Evolutionary conservation across 345 rosid species (phyloP).

Genomic region (Gossypium thurberi): DNA sequence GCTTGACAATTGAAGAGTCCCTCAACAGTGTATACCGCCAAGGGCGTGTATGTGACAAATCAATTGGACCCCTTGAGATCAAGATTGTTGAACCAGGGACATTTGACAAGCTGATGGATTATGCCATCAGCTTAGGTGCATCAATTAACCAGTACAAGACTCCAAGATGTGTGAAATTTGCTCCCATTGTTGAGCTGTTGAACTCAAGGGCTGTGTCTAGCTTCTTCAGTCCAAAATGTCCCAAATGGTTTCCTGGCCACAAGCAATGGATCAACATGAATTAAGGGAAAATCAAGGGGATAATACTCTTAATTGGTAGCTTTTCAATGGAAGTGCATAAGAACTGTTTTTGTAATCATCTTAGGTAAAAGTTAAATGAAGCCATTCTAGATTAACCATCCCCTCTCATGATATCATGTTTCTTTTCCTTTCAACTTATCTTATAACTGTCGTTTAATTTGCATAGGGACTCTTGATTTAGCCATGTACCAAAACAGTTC

Average conservation of each 20-base stretch:
- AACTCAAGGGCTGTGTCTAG: slow-evolving; percentile 57
- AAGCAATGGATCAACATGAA: slow-evolving; percentile 62
- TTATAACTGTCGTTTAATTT: slow-evolving; percentile 27
- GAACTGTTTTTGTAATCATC: slow-evolving; percentile 39
- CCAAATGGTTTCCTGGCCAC: slow-evolving; percentile 87
- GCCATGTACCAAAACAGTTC: slow-evolving; percentile 60
- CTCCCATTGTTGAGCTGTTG: slow-evolving; percentile 81
- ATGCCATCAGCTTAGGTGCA: slow-evolving; percentile 86
- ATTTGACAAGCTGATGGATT: slow-evolving; percentile 95
- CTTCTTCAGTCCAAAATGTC: slow-evolving; percentile 86
- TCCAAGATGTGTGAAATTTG: slow-evolving; percentile 91
- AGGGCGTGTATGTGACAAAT: slow-evolving; percentile 77
- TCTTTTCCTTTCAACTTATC: slow-evolving; percentile 9
- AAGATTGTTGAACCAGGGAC: slow-evolving; percentile 84
- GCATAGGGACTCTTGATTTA: slow-evolving; percentile 36
- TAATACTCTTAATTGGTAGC: slow-evolving; percentile 17
- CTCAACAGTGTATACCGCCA: slow-evolving; percentile 91
- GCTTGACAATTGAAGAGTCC: slow-evolving; percentile 81
- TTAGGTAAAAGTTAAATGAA: slow-evolving; percentile 32
- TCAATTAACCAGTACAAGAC: slow-evolving; percentile 98
- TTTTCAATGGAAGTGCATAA: slow-evolving; percentile 21
- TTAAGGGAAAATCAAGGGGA: slow-evolving; percentile 12
- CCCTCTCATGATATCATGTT: slow-evolving; percentile 14
- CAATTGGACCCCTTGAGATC: slow-evolving; percentile 91
- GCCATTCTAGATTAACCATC: slow-evolving; percentile 29